Evolutionary conservation across 805 yeast genomes (phyloP).

Genomic region (Ogataea angusta): DNA sequence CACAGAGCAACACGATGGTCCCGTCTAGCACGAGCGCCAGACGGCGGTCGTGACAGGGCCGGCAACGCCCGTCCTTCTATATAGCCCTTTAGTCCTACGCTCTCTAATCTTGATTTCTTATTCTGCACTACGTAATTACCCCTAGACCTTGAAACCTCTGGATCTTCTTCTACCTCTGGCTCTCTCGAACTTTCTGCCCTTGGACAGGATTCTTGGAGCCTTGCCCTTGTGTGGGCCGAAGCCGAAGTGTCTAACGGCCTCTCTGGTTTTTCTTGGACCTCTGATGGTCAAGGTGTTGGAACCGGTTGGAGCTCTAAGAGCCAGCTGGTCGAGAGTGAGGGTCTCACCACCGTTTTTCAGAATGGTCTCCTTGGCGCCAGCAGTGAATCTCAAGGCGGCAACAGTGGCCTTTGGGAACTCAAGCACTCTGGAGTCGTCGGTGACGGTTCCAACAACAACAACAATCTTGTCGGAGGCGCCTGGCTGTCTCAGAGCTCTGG

Average conservation of each 20-base stretch:
- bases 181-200: constrained; percentile 99
- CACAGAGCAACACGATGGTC: too few species aligned
- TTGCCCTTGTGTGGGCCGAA: constrained; percentile 99
- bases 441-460: constrained; percentile 99
- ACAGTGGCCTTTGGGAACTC: constrained; percentile 96
- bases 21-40: too few species aligned
- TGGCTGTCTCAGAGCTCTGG: constrained; percentile 74
- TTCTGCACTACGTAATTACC: constrained; percentile 9
- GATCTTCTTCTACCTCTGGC: constrained; percentile 99
- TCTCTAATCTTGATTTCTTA: constrained; percentile 2
- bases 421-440: constrained; percentile 93
- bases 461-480: constrained; percentile 89
- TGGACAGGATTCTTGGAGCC: constrained; percentile 97
- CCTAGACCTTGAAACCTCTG: constrained; percentile 99
- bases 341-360: constrained; percentile 99
- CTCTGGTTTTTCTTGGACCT: constrained; percentile 99
- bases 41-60: too few species aligned
- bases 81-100: too few species aligned
- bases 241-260: constrained; percentile 99
- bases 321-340: constrained; percentile 98
- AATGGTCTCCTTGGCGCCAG: constrained; percentile 97
- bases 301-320: constrained; percentile 99
- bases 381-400: constrained; percentile 99
- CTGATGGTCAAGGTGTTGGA: constrained; percentile 96
- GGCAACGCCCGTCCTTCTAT: too few species aligned